Conservation (phyloP, 768 basidiomycete species). For the Lactarius psammicola region DNA sequence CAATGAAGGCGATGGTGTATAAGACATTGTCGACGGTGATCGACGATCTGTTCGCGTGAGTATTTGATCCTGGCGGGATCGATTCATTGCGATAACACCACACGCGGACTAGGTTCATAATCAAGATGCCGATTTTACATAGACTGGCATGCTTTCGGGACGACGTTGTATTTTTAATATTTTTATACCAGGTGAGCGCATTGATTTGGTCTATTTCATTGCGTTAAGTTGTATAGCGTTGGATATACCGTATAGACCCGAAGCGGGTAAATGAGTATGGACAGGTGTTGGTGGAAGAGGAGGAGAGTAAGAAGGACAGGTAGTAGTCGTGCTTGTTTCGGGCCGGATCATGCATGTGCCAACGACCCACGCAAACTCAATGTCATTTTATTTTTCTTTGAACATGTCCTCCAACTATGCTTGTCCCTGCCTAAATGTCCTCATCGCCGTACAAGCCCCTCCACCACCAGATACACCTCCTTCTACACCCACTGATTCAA, state of each 20-base stretch:
- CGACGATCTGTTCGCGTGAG: slow-evolving; percentile 90
- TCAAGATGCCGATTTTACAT: slow-evolving; percentile 96
- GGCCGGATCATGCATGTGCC: slow-evolving; percentile 1
- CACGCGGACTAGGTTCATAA: slow-evolving; percentile 66
- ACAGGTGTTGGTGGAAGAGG: slow-evolving; percentile 56
- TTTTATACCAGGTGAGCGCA: slow-evolving; percentile 80
- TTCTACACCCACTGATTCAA: slow-evolving; percentile 33
- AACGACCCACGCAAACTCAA: neutral
- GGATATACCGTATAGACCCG: slow-evolving; percentile 96
- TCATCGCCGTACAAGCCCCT: slow-evolving; percentile 40
- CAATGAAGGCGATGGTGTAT: slow-evolving; percentile 98
- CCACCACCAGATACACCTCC: slow-evolving; percentile 32
- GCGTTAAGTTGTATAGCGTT: slow-evolving; percentile 56
- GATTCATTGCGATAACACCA: slow-evolving; percentile 16
- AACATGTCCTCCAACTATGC: slow-evolving; percentile 41
- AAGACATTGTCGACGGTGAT: slow-evolving; percentile 88
- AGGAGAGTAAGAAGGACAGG: slow-evolving; percentile 40
- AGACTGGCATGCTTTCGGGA: slow-evolving; percentile 88
- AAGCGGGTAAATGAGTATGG: slow-evolving; percentile 97
- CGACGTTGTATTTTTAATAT: slow-evolving; percentile 87
- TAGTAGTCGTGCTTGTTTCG: slow-evolving; percentile 28
- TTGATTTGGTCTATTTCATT: neutral
- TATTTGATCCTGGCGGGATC: slow-evolving; percentile 22
- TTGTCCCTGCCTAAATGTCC: slow-evolving; percentile 73
- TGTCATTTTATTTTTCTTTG: slow-evolving; percentile 5